Evolutionary conservation across 169 alveolate genomes (phyloP), one percentile per base, ranked within the genome.

Genomic region (Eimeria necatrix): DNA sequence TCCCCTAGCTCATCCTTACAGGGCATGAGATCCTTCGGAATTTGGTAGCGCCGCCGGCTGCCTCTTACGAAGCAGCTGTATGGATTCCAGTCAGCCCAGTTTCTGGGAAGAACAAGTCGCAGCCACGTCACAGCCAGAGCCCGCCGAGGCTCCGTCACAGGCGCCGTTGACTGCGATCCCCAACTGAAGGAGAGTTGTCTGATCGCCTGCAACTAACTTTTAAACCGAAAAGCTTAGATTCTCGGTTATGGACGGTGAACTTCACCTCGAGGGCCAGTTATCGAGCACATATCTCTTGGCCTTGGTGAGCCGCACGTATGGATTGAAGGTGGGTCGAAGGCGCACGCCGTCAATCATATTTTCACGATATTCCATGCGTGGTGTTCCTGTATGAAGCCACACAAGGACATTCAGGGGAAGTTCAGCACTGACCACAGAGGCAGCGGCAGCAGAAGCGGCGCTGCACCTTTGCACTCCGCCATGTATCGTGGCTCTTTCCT

Each of bases 191-290:
- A 32, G 41, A 32, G 41, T 48, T 6, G 10, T 1, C 59, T 41
- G 4, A 41, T 4, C 24, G 26, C 59, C 10, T 41, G 8, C 46
- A 26, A 56, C 61, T 74, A 74, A 74, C 46, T 60, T 60, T 22
- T 24, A 80, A 48, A 8, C 78, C 78, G 10, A 2, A 68, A 68
- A 68, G 71, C 73, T 48, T 81, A 24, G 12, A 52, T 32, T n/a
- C 64, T 48, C 8, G 1, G 22, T 12, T 70, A 8, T 0, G 0
- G 4, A 46, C n/a, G 56, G n/a, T 0, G 5, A 4, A 22, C 52
- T 89, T 53, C 80, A 97, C 98, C 98, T 96, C 51, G 99, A 98
- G 26, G 97, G 97, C 98, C 98, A 98, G 91, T 97, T 97, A 93
- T 98, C 99, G 16, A 98, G 93, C 70, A 97, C 94, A 86, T 97